Evolutionary conservation across 805 yeast species (phyloP).

Genomic region (Saccharomycopsis sp.): DNA sequence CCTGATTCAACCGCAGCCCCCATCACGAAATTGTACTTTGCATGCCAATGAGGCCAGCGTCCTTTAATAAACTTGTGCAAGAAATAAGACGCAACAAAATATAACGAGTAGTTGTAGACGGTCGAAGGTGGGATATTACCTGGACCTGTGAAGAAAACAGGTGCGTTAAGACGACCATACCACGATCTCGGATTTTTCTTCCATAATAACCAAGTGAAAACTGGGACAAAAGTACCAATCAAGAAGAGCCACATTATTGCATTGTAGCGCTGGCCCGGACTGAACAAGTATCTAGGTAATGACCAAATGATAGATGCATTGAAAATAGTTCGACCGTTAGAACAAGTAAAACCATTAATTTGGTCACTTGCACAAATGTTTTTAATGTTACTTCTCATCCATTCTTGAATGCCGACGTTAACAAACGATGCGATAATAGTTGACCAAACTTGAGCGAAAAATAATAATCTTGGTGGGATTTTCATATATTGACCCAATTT

Average conservation of each 20-base stretch:
- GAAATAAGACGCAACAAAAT: constrained; percentile 38
- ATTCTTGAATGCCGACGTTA: constrained; percentile 34
- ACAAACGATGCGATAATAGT: constrained; percentile 35
- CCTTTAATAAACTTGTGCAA: constrained; percentile 40
- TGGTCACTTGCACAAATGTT: constrained; percentile 36
- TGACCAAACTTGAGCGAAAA: constrained; percentile 37
- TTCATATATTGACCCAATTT: constrained; percentile 53
- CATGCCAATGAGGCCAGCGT: constrained; percentile 49
- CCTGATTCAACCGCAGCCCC: constrained; percentile 60
- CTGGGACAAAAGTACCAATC: constrained; percentile 39
- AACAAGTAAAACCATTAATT: constrained; percentile 38
- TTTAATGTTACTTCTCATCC: constrained; percentile 34
- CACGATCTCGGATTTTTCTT: constrained; percentile 28
- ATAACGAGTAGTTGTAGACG: constrained; percentile 57
- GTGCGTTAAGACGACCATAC: constrained; percentile 42
- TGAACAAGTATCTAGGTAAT: constrained; percentile 45
- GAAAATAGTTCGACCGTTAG: constrained; percentile 37
- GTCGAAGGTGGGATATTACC: constrained; percentile 71
- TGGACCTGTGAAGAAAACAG: constrained; percentile 56
- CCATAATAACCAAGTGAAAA: constrained; percentile 30
- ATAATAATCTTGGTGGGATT: constrained; percentile 49
- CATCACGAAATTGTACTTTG: constrained; percentile 50
- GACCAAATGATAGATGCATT: constrained; percentile 50
- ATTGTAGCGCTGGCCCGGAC: constrained; percentile 44
- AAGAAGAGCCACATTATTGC: constrained; percentile 50